Conservation (phyloP, 129 eudicot species). For the Arctium minus region DNA sequence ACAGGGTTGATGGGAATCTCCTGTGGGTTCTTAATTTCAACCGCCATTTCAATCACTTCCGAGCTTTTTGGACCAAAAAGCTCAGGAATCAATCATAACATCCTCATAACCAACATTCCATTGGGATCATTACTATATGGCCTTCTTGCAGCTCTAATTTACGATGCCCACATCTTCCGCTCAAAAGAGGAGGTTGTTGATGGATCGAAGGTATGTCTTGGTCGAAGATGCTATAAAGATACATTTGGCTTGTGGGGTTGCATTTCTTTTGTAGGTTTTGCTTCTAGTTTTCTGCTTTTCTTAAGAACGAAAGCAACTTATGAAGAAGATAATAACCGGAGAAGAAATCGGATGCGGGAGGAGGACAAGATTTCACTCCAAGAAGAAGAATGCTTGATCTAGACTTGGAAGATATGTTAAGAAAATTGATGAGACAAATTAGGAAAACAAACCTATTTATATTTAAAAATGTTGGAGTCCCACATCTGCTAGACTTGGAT, state of each 20-base stretch:
- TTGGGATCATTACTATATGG: slow-evolving; percentile 68
- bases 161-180: slow-evolving; percentile 36
- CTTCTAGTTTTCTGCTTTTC: slow-evolving; percentile 49
- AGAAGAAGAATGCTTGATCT: neutral
- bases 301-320: slow-evolving; percentile 57
- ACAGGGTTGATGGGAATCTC: slow-evolving; percentile 60
- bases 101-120: slow-evolving; percentile 74
- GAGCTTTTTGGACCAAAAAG: slow-evolving; percentile 72
- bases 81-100: slow-evolving; percentile 68
- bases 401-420: neutral
- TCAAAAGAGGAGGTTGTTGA: slow-evolving; percentile 24
- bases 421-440: neutral
- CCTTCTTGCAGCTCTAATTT: slow-evolving; percentile 48
- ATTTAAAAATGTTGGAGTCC: neutral
- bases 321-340: slow-evolving; percentile 19
- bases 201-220: slow-evolving; percentile 50
- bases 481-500: neutral
- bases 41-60: slow-evolving; percentile 68
- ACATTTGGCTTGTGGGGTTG: slow-evolving; percentile 62
- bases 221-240: slow-evolving; percentile 47
- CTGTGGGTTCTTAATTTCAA: slow-evolving; percentile 66
- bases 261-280: slow-evolving; percentile 51
- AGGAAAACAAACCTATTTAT: neutral
- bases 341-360: slow-evolving; percentile 9
- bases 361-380: neutral